Evolutionary conservation across 1,284 basidiomycete genomes (phyloP).

Genomic region (Microbotryomycetes sp.): DNA sequence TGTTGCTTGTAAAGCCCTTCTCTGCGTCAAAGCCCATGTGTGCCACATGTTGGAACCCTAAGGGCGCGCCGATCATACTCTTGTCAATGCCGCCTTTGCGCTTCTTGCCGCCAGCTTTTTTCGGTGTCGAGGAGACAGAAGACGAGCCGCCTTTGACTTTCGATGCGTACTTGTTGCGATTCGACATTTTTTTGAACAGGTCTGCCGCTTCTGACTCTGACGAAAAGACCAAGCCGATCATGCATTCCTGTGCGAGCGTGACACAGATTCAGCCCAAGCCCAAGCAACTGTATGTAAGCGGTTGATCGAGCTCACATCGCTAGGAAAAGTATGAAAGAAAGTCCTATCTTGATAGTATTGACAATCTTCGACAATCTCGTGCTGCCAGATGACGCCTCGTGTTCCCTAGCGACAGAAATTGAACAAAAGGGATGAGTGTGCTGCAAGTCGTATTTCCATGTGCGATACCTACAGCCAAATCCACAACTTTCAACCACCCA

Average conservation of each 20-base stretch:
- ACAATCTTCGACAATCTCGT: constrained; percentile 81
- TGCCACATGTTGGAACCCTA: constrained; percentile 74
- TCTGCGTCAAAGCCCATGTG: constrained; percentile 92
- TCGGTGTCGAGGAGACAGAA: constrained; percentile 53
- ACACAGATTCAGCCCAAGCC: background rate
- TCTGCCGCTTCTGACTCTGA: constrained; percentile 79
- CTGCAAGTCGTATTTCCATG: background rate
- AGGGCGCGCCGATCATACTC: constrained; percentile 80
- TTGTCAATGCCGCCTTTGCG: constrained; percentile 72
- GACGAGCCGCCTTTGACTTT: constrained; percentile 35
- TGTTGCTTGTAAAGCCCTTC: constrained; percentile 74
- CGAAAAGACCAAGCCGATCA: constrained; percentile 86
- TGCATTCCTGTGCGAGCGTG: constrained; percentile 56
- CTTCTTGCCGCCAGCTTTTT: constrained; percentile 50
- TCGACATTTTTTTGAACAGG: constrained; percentile 82
- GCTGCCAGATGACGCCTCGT: constrained; percentile 85
- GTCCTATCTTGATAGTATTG: constrained; percentile 79
- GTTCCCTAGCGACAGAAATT: constrained; percentile 53
- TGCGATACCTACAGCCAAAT: constrained; percentile 51
- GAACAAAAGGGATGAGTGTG: background rate
- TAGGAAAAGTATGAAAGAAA: constrained; percentile 89
- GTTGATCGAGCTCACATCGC: constrained; percentile 62
- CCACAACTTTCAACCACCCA: constrained; percentile 68
- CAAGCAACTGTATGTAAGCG: background rate
- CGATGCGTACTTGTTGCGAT: constrained; percentile 59